Base-by-base conservation (phyloP, 1,139 yeast species). In the Blastobotrys persicus region DNA sequence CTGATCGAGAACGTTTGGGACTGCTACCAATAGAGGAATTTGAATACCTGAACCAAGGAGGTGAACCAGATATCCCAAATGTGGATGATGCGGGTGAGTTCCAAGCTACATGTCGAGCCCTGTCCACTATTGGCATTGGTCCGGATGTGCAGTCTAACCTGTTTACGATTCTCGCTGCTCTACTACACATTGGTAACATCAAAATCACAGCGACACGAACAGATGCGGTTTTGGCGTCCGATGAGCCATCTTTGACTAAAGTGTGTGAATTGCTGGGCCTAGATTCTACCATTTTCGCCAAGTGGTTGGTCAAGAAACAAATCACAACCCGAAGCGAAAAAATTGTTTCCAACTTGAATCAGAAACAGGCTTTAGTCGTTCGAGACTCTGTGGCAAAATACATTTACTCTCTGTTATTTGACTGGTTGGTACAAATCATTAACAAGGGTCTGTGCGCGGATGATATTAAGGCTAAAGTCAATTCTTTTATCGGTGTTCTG, bases 341-440 rank as follows among this genome's bases (percentile, higher is more conserved):
- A 65, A 91, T 92, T 62, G 81, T 85, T 47, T 84, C 95, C 43
- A 89, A 85, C 64, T 76, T 92, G 65, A 87, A 79, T 62, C 86
- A 83, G 63, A 81, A 82, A 60, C 96, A 92, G 67, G 96, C 98
- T 4, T 61, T 81, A 32, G 97, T 91, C 37, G 95, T 96, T 5
- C 83, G 96, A 63, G 98, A 92, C 71, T 94, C 98, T 7, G 94
- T 94, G 54, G 88, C 98, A 45, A 94, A 92, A 68, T 92, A 84
- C 69, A 85, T 94, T 44, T 92, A 94, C 70, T 82, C 97, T 3
- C 87, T 96, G 5, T 73, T 94, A 57, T 92, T 92, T 64, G 98
- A 92, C 66, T 92, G 98, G 98, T 78, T 92, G 55, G 98, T 92
- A 31, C 82, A 77, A 46, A 82, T 83, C 56, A 88, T 91, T 59